Conservation (phyloP, 179 eudicot species). For the Heliamphora pulchella region DNA sequence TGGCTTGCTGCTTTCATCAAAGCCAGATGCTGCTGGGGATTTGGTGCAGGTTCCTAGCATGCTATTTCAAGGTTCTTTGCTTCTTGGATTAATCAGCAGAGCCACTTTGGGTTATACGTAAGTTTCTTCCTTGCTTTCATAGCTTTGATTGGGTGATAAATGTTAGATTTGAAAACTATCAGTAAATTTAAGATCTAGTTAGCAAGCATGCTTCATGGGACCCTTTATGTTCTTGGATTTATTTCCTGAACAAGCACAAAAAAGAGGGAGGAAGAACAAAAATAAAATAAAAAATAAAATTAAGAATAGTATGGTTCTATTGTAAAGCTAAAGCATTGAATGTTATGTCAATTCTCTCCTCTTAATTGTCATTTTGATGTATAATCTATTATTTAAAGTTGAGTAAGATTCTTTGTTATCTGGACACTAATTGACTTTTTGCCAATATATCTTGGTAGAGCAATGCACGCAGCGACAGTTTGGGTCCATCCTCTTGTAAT, state of each 20-base stretch:
- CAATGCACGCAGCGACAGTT: conserved; percentile 81
- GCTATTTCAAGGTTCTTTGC: conserved; percentile 94
- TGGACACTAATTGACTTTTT: conserved; percentile 7
- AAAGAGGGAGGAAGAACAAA: too few relatives aligned
- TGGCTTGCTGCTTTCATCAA: conserved; percentile 78
- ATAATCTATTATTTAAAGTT: conserved; percentile 1
- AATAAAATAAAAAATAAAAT: too few relatives aligned
- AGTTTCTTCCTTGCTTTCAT: conserved; percentile 28
- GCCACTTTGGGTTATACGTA: conserved; percentile 87
- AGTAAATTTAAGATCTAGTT: neutral
- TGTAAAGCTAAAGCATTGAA: neutral
- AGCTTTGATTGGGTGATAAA: neutral
- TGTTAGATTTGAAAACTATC: neutral
- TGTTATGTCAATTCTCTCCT: neutral
- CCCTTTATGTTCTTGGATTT: neutral
- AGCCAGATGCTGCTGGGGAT: conserved; percentile 67
- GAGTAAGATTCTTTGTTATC: conserved; percentile 1
- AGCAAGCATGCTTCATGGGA: neutral
- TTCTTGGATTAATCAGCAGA: conserved; percentile 89
- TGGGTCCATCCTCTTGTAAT: conserved; percentile 89
- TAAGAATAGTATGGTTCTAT: neutral
- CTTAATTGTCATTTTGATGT: neutral
- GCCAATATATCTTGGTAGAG: conserved; percentile 33
- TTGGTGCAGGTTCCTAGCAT: conserved; percentile 85
- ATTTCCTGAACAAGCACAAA: neutral